Base-by-base conservation (phyloP, 1,284 basidiomycete species). In the Ganoderma meredithae region DNA sequence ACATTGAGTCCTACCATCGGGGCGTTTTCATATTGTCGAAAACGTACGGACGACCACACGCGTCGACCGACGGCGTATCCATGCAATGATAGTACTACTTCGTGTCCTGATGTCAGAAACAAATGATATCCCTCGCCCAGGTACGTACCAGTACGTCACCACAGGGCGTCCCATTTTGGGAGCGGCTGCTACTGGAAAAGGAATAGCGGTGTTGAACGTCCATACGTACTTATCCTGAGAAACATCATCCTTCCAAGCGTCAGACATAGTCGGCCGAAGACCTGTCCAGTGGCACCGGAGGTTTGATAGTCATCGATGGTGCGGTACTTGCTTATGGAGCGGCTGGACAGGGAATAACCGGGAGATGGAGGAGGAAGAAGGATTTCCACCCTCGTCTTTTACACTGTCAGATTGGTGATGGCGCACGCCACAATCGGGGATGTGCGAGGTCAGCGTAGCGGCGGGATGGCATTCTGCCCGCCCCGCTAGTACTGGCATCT, bases 351-450 rank as follows among this genome's bases (percentile, higher is more conserved):
- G 17, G 33, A 19, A 56, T 36, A 31, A 33, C 7, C 7, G 31
- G 25, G 27, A 19, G 31, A 3, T 56, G 55, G 55, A 56, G 8
- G 55, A 12, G 55, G 55, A 19, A 36, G 31, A 17, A 56, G 17
- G 27, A 31, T 19, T 56, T 17, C 55, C 55, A 36, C 7, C 13
- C 8, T 33, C 15, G 55, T 33, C 55, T 56, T 56, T 56, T 62
- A 68, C 67, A 66, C 69, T 71, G 69, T 71, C 69, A 71, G 47
- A 56, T 66, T 56, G 6, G 36, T 71, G 69, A 71, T 71, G 62
- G 64, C 59, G 40, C 41, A 19, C 63, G 52, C 27, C 52, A 53
- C 52, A 31, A 53, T 53, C 52, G 52, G 27, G 52, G 52, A 53
- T 53, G 52, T 25, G 13, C 52, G 62, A n/a, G 43, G 66, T 15